A percentile compares a stretch with the other conserved stretches of the same genome.
Evolutionary conservation across 2,329 filamentous ascomycete genomes (phyloP).

Genomic region (Cladosporium sp.): DNA sequence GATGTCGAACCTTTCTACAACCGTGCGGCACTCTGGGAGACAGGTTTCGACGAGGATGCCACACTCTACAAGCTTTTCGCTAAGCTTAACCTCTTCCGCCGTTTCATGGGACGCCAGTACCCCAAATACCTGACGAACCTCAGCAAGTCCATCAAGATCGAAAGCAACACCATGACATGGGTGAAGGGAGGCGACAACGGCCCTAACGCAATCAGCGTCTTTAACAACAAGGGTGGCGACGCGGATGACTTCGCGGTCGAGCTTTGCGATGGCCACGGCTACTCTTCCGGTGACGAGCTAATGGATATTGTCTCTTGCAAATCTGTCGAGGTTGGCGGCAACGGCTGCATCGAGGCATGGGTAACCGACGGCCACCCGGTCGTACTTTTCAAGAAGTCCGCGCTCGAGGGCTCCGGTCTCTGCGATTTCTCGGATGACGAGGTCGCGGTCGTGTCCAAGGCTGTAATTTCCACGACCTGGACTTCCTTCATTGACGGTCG

Average conservation of each 20-base stretch:
- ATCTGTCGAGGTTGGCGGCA: background rate
- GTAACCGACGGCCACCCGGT: slow-evolving; percentile 7
- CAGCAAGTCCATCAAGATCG: slow-evolving; percentile 36
- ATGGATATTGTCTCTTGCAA: slow-evolving; percentile 10
- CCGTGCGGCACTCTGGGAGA: slow-evolving; percentile 16
- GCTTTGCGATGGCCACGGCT: slow-evolving; percentile 10
- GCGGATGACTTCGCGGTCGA: slow-evolving; percentile 3
- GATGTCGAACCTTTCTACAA: slow-evolving; percentile 13
- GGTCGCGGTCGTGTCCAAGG: slow-evolving; percentile 3
- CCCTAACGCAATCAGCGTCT: slow-evolving; percentile 32
- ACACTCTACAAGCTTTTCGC: slow-evolving; percentile 13
- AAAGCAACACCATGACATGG: slow-evolving; percentile 41
- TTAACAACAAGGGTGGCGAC: slow-evolving; percentile 29
- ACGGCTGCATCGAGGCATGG: slow-evolving; percentile 6
- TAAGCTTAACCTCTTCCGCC: slow-evolving; percentile 18
- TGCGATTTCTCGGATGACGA: slow-evolving; percentile 5
- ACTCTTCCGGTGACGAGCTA: slow-evolving; percentile 4
- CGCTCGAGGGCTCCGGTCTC: slow-evolving; percentile 7
- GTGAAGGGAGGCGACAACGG: slow-evolving; percentile 37
- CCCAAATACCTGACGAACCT: slow-evolving; percentile 37
- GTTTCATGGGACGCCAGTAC: slow-evolving; percentile 37
- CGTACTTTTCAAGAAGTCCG: slow-evolving; percentile 3
- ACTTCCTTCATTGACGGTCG: background rate
- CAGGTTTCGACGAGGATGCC: slow-evolving; percentile 12
- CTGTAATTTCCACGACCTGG: slow-evolving; percentile 9